Conservation (phyloP, 345 rosid genomes). For the Linum usitatissimum region DNA sequence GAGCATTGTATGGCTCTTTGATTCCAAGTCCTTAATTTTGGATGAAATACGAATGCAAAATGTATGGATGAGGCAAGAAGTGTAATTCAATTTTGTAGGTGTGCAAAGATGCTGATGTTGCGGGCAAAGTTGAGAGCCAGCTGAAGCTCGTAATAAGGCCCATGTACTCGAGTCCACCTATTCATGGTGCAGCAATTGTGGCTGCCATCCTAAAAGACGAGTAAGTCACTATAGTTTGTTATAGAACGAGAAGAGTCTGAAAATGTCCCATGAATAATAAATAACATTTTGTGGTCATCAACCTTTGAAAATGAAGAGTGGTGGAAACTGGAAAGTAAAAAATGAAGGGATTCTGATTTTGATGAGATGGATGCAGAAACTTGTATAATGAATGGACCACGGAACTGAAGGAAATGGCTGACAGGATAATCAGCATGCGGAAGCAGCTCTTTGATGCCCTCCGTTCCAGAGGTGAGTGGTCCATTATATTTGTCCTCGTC, state of each 20-base stretch:
- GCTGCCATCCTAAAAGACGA: constrained; percentile 34
- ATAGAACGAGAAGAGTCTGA: too few relatives aligned
- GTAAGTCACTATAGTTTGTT: constrained; percentile 15
- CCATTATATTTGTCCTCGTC: too few relatives aligned
- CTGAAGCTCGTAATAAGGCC: constrained; percentile 46
- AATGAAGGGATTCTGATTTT: neutral
- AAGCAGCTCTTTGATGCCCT: constrained; percentile 30
- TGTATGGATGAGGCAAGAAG: neutral
- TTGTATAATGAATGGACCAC: constrained; percentile 33
- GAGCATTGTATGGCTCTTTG: constrained; percentile 30
- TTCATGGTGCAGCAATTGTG: constrained; percentile 46
- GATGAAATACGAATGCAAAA: neutral
- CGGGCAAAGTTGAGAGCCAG: constrained; percentile 38
- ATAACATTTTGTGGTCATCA: too few relatives aligned
- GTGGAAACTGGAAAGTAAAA: too few relatives aligned
- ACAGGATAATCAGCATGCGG: constrained; percentile 34
- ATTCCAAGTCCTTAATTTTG: neutral
- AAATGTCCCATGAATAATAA: too few relatives aligned
- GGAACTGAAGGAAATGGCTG: constrained; percentile 38
- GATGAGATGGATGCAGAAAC: constrained; percentile 22
- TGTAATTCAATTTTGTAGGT: constrained; percentile 20
- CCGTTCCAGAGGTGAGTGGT: constrained; percentile 30
- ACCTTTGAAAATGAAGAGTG: too few relatives aligned
- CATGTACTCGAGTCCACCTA: constrained; percentile 49
- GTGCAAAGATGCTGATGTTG: constrained; percentile 35